phyloP scores from a whole-genome alignment of 306 rosid species.

The Begonia peltatifolia region DNA sequence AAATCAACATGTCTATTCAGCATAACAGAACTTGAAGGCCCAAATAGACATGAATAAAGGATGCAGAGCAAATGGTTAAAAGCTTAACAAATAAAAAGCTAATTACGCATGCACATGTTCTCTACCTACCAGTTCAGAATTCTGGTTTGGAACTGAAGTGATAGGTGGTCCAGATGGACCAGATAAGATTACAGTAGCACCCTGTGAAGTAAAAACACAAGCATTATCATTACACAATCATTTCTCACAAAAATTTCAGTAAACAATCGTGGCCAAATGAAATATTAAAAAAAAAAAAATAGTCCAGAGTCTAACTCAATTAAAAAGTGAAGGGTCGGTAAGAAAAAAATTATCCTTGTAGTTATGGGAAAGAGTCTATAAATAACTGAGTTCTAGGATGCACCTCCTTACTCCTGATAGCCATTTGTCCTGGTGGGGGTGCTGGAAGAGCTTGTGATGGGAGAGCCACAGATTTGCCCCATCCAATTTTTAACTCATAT shows the following conservation, averaged over 20 bases:
- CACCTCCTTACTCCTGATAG: conserved; percentile 99
- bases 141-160: conserved; percentile 86
- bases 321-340: neutral
- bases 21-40: no score
- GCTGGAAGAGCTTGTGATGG: conserved; percentile 99
- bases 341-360: neutral
- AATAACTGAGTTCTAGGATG: conserved; percentile 3
- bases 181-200: conserved; percentile 84
- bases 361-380: neutral
- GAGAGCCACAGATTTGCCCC: conserved; percentile 97
- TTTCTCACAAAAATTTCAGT: no score
- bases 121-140: conserved; percentile 71
- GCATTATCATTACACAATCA: no score
- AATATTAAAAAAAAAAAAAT: no score
- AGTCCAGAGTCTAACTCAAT: no score
- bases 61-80: no score
- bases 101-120: neutral
- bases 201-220: conserved; percentile 32
- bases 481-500: conserved; percentile 94
- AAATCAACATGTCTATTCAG: no score
- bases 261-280: neutral
- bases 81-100: neutral
- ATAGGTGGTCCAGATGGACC: conserved; percentile 98
- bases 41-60: no score
- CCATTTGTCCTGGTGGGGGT: conserved; percentile 99